Conservation (phyloP, 1,284 basidiomycete species). For the Filobasidium uniguttulatum region DNA sequence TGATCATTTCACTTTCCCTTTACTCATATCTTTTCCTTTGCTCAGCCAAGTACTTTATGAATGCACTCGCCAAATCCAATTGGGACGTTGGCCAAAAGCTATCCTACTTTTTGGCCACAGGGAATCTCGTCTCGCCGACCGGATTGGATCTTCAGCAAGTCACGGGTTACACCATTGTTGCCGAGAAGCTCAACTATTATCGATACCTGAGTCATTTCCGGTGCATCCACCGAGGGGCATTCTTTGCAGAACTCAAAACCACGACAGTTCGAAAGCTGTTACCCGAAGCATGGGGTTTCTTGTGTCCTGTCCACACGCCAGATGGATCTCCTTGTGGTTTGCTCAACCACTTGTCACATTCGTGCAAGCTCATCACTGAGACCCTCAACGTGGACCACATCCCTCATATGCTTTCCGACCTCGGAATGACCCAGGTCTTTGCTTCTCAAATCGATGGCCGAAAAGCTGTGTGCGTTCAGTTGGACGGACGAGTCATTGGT, state of each 20-base stretch:
- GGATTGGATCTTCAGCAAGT: conserved; percentile 96
- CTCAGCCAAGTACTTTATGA: conserved; percentile 66
- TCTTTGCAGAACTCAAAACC: conserved; percentile 98
- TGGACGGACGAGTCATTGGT: conserved; percentile 91
- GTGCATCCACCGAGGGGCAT: conserved; percentile 96
- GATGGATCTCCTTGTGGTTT: conserved; percentile 97
- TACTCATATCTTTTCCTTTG: conserved; percentile 1
- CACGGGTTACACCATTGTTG: conserved; percentile 94
- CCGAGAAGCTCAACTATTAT: conserved; percentile 97
- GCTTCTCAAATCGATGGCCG: conserved; percentile 61
- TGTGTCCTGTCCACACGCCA: conserved; percentile 97
- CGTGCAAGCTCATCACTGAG: conserved; percentile 78
- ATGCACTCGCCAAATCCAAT: conserved; percentile 62
- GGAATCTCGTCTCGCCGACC: conserved; percentile 85
- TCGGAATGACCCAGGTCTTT: conserved; percentile 92
- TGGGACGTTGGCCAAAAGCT: conserved; percentile 85
- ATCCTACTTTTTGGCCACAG: conserved; percentile 92
- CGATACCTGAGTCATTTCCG: conserved; percentile 98
- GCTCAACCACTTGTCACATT: conserved; percentile 89
- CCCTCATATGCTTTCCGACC: conserved; percentile 63
- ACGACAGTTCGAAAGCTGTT: conserved; percentile 93
- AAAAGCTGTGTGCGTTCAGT: conserved; percentile 72
- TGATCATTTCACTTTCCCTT: neutral
- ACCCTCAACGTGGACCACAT: conserved; percentile 65
- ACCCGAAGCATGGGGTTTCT: conserved; percentile 97